Base-by-base conservation (phyloP, 495 filamentous ascomycete species). In the Cryomyces antarcticus region DNA sequence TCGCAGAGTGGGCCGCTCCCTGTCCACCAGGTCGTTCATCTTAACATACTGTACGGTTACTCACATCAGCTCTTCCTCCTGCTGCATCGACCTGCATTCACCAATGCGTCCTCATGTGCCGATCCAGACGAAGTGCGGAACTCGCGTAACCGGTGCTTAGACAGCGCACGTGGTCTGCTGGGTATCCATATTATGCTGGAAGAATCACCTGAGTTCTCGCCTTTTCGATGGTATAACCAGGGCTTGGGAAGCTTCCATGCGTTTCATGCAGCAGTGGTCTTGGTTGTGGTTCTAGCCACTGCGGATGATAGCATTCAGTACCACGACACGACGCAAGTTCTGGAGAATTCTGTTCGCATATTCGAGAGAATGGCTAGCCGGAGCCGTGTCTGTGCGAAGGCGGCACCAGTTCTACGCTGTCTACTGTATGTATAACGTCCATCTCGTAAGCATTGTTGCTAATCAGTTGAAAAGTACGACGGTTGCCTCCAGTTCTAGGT, bases 61-160 rank as follows among this genome's bases (percentile, higher is more conserved):
- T 59, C 65, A 35, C 62, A 69, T 41, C 66, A 69, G 43, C 53
- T 68, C 0, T 55, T 63, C 41, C 59, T 69, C 4, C 62, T 69
- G 6, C 58, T 68, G 6, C 57, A 64, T 28, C 63, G 64, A 3
- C 64, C 66, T 1, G 54, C 44, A 12, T 57, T 68, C 64, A 60
- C 31, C 57, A 57, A 27, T 63, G 59, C 30, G 40, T 10, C 12
- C 11, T 64, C 6, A 59, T 65, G 35, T 58, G 60, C 34, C 59
- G 62, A n/a, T 54, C 61, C 28, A 62, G 62, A n/a, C 46, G 56
- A 39, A 39, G 28, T 28, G 1, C 60, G 65, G 44, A 49, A 58
- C 1, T 51, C 63, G 28, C 53, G 64, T 31, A 58, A 52, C 6
- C 62, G 64, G 41, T 68, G 65, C 46, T 59, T 66, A 34, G 51